Evolutionary conservation across 2,329 filamentous ascomycete genomes (phyloP).

Genomic region (Colletotrichum sp.): DNA sequence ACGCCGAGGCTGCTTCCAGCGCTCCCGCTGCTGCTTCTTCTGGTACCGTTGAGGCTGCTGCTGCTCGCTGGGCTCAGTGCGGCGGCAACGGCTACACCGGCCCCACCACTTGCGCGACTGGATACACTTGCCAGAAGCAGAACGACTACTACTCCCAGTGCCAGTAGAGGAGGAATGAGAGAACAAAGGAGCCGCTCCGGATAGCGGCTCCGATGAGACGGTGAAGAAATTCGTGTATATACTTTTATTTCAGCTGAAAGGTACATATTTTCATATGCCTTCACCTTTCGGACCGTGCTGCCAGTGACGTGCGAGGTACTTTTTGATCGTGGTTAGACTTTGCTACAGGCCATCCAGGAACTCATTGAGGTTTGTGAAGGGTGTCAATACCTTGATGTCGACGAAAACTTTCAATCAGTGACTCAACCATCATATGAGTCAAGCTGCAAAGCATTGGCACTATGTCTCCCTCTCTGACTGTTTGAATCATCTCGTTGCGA

Average conservation of each 20-base stretch:
- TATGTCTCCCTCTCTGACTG: neutral
- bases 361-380: neutral
- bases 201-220: neutral
- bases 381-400: neutral
- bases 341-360: neutral
- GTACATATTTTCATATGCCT: neutral
- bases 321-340: neutral
- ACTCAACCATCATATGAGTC: neutral
- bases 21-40: neutral
- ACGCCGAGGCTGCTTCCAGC: neutral
- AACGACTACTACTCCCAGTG: constrained; percentile 50
- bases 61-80: constrained; percentile 39
- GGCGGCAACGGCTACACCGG: constrained; percentile 41
- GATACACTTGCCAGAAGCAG: constrained; percentile 38
- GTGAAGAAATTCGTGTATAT: constrained; percentile 11
- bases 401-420: neutral
- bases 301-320: neutral
- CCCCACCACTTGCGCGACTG: constrained; percentile 37
- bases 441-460: neutral
- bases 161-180: constrained; percentile 27
- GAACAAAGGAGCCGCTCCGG: neutral
- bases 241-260: neutral
- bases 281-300: neutral
- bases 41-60: constrained; percentile 22
- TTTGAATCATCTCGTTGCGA: neutral